Base-by-base conservation (phyloP, 768 basidiomycete species). In the Pholiota conissans region DNA sequence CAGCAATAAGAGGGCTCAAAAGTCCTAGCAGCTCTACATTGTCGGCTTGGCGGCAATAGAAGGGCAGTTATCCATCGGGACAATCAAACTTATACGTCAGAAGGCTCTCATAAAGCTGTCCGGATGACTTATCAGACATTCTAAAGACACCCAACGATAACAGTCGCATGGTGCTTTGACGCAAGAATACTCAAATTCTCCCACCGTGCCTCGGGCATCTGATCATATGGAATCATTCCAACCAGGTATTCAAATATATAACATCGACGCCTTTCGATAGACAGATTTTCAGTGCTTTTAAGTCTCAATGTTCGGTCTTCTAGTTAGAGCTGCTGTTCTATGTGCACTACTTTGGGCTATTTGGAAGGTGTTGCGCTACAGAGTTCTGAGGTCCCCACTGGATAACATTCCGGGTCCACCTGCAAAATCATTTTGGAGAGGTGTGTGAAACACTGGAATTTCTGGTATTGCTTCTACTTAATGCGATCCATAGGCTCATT, bases 361-460 rank as follows among this genome's bases (percentile, higher is more conserved):
- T 10, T 45, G 42, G 42, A 45, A 45, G 42, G 42, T 45, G 18
- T 45, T 45, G 5, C 42, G 42, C 3, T 22, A 45, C 42, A 45
- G 42, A 13, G 42, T 45, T 11, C 22, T 45, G 22, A 45, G 18
- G 9, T 45, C 42, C 24, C 22, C 53, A n/a, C 63, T 78, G 1
- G 70, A 74, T 51, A 75, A 76, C 56, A 68, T 79, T 53, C 74
- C 75, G 1, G 78, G 78, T 2, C 78, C 77, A 0, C 65, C 69
- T 7, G 60, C 72, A 0, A 52, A 60, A 16, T 76, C 76, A 0
- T 71, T 71, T 24, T 32, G 40, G 30, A 54, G 40, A 13, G 53
- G 53, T 54, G 30, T 30, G 27, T 54, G 16, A 54, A n/a, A n/a
- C 26, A 1, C 7, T 7, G 16, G 8, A 20, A 26, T 26, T 22